phyloP scores from a whole-genome alignment of 1,284 basidiomycete genomes.

The Ustilago crameri region DNA sequence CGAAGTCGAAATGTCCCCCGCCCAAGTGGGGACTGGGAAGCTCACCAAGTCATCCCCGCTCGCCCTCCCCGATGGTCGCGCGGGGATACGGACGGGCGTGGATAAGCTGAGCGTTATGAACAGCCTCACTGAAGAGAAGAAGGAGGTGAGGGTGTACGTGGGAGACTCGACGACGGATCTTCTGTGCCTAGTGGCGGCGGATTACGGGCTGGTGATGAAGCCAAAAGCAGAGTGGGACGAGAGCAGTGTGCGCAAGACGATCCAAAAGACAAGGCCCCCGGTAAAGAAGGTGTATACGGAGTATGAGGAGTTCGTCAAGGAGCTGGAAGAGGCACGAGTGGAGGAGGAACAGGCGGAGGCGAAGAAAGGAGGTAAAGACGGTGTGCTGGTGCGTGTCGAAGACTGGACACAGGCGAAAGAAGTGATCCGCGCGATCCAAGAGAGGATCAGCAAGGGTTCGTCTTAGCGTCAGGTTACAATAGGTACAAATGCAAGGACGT shows the following conservation, averaged over 20 bases:
- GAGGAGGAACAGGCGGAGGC: not conserved
- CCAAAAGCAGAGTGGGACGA: slow-evolving; percentile 5
- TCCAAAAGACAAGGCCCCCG: slow-evolving; percentile 6
- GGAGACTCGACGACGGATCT: slow-evolving; percentile 65
- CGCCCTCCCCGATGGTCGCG: slow-evolving; percentile 3
- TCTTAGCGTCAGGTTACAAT: too few relatives aligned
- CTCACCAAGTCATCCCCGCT: slow-evolving; percentile 27
- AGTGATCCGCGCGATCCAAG: slow-evolving; percentile 27
- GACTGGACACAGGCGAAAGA: slow-evolving; percentile 33
- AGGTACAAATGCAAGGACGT: too few relatives aligned
- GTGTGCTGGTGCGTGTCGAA: slow-evolving; percentile 22
- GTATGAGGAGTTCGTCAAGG: slow-evolving; percentile 7
- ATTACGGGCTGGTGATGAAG: slow-evolving; percentile 60
- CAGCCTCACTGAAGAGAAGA: not conserved
- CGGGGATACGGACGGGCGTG: slow-evolving; percentile 46
- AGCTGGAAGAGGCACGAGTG: not conserved
- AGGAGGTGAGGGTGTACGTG: slow-evolving; percentile 45
- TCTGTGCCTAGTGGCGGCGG: slow-evolving; percentile 52
- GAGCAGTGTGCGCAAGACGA: slow-evolving; percentile 11
- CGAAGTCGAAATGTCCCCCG: slow-evolving; percentile 47
- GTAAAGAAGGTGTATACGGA: slow-evolving; percentile 8
- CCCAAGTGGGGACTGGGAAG: slow-evolving; percentile 39
- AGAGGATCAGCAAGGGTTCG: not conserved
- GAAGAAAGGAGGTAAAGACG: not conserved
- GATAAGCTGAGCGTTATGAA: slow-evolving; percentile 52